Percentiles rank a stretch among this genome's conserved stretches.
Conservation (phyloP, 2,329 filamentous ascomycete species). For the Aspergillus fumigatus region DNA sequence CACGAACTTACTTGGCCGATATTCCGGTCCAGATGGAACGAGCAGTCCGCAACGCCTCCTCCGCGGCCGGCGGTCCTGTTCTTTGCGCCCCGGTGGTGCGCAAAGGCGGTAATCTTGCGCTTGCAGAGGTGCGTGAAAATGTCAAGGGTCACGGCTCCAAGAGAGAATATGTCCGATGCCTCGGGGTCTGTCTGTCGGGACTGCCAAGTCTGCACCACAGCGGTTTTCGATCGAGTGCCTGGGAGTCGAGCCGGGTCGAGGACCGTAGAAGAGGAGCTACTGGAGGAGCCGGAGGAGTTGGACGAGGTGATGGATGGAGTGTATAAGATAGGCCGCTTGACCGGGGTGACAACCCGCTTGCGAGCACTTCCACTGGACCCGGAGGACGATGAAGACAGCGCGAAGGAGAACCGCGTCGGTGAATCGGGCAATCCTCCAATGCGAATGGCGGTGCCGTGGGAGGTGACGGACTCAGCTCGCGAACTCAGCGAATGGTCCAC, state of each 20-base stretch:
- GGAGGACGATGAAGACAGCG: slow-evolving; percentile 32
- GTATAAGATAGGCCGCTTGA: slow-evolving; percentile 28
- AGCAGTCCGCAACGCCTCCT: slow-evolving; percentile 51
- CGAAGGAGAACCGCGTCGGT: slow-evolving; percentile 27
- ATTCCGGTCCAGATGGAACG: slow-evolving; percentile 52
- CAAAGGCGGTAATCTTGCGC: slow-evolving; percentile 52
- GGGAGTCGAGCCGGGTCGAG: slow-evolving; percentile 24
- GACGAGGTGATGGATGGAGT: slow-evolving; percentile 31
- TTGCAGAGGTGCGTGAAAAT: slow-evolving; percentile 57
- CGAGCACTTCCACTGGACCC: slow-evolving; percentile 21
- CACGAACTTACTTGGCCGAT: slow-evolving; percentile 53
- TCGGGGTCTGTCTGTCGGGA: slow-evolving; percentile 30
- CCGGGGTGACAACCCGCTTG: slow-evolving; percentile 15
- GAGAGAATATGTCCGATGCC: slow-evolving; percentile 54
- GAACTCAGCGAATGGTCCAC: slow-evolving; percentile 16
- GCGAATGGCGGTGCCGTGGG: slow-evolving; percentile 33
- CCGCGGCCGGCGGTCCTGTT: slow-evolving; percentile 46
- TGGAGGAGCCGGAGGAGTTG: slow-evolving; percentile 21
- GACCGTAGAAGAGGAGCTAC: slow-evolving; percentile 10
- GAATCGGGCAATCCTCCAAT: slow-evolving; percentile 25
- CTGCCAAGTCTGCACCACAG: slow-evolving; percentile 37
- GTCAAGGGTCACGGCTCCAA: slow-evolving; percentile 56
- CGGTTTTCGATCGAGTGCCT: slow-evolving; percentile 25
- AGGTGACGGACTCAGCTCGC: slow-evolving; percentile 28
- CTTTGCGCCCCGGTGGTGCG: slow-evolving; percentile 51